Base-by-base conservation (phyloP, 169 alveolate genomes). In the Plasmodium gonderi region DNA sequence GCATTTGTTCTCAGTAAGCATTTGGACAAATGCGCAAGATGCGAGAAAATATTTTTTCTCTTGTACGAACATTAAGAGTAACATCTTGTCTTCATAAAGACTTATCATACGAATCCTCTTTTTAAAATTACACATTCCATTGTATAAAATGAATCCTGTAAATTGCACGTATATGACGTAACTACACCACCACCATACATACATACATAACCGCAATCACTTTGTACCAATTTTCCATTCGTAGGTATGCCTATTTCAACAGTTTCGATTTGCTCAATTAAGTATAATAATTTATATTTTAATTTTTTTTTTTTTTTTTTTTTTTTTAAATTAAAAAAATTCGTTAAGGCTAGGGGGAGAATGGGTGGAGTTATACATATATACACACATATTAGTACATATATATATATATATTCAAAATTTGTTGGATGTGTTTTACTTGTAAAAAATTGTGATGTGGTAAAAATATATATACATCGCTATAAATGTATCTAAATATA, bases 191-290 rank as follows among this genome's bases (percentile, higher is more conserved):
- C n/a, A n/a, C n/a, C n/a, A n/a, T 64, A 64, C 26, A 64, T 64
- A 64, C 20, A 64, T 64, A 64, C 20, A 4, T 65, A 17, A n/a
- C n/a, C n/a, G n/a, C n/a, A n/a, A n/a, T n/a, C n/a, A n/a, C n/a
- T n/a, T n/a, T 65, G 29, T 65, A 65, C 4, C 17, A 23, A 65
- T 51, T 47, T 51, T 40, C 23, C 42, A 29, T 23, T 38, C 38
- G 38, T 40, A 82, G 92, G 60, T 82, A 82, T 40, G 92, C 82
- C 23, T 82, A 82, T 40, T 82, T 45, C 29, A 82, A 82, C 47
- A 47, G 60, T 38, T 82, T 68, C 60, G 54, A 29, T 12, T 67
- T 82, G 75, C 23, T 68, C 51, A 60, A 54, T 23, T 54, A 60
- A 23, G 9, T 47, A 9, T 42, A 20, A 42, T 7, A n/a, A 38